Conservation (phyloP, 805 yeast genomes). For the Ogataea zsoltii region DNA sequence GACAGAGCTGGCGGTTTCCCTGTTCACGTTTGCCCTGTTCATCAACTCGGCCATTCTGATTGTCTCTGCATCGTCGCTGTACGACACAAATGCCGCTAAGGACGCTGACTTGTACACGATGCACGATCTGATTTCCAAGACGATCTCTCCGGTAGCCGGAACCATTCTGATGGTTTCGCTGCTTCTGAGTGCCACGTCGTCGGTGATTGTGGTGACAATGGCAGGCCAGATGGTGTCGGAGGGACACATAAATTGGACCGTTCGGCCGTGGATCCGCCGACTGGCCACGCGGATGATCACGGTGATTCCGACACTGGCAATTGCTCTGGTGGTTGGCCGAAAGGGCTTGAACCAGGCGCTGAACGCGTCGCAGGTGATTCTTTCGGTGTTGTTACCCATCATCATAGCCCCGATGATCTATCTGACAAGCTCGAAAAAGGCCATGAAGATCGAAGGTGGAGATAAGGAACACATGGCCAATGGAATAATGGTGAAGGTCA, state of each 20-base stretch:
- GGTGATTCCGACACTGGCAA: slow-evolving; percentile 70
- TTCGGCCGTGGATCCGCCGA: slow-evolving; percentile 80
- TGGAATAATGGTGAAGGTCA: slow-evolving; percentile 53
- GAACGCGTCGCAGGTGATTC: slow-evolving; percentile 76
- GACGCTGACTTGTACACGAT: slow-evolving; percentile 79
- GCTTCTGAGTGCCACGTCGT: slow-evolving; percentile 76
- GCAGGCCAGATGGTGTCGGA: slow-evolving; percentile 89
- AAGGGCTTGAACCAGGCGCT: slow-evolving; percentile 67
- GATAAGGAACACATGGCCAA: slow-evolving; percentile 50
- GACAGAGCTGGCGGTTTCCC: slow-evolving; percentile 61
- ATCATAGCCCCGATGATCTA: slow-evolving; percentile 78
- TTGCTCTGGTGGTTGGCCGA: slow-evolving; percentile 67
- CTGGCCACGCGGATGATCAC: slow-evolving; percentile 70
- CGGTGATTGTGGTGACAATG: slow-evolving; percentile 86
- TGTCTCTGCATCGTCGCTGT: slow-evolving; percentile 74
- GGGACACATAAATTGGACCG: slow-evolving; percentile 79
- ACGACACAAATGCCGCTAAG: slow-evolving; percentile 57
- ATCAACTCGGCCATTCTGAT: slow-evolving; percentile 80
- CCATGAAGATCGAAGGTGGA: slow-evolving; percentile 57
- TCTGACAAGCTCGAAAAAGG: slow-evolving; percentile 64
- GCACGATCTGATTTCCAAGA: slow-evolving; percentile 53
- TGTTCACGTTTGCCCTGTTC: slow-evolving; percentile 77
- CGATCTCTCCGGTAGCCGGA: slow-evolving; percentile 72
- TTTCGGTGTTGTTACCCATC: slow-evolving; percentile 76
- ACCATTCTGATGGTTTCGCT: slow-evolving; percentile 80